phyloP scores from a whole-genome alignment of 768 basidiomycete species.

The Leccinum aurantiacum region DNA sequence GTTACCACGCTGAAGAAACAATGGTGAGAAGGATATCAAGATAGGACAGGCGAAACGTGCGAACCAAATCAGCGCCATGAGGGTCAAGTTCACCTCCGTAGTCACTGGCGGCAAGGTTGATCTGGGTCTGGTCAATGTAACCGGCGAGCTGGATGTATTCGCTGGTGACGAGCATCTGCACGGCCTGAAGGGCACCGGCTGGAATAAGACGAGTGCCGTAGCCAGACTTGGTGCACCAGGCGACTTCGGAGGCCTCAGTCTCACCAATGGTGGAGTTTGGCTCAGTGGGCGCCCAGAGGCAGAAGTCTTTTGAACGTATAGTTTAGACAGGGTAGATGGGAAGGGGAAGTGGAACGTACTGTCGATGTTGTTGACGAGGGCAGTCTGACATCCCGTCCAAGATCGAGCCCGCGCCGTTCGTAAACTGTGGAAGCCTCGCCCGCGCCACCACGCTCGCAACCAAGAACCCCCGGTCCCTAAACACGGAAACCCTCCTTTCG shows the following conservation, averaged over 20 bases:
- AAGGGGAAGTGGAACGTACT: slow-evolving; percentile 25
- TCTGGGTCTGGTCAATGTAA: slow-evolving; percentile 58
- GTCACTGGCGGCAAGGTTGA: slow-evolving; percentile 55
- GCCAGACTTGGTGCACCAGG: slow-evolving; percentile 68
- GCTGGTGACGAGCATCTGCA: slow-evolving; percentile 61
- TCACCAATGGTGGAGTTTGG: slow-evolving; percentile 58
- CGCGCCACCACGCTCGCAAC: slow-evolving; percentile 77
- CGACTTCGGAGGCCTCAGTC: slow-evolving; percentile 65
- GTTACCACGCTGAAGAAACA: slow-evolving; percentile 61
- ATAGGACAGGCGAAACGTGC: slow-evolving; percentile 18
- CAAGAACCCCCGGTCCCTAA: slow-evolving; percentile 86
- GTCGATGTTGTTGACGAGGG: slow-evolving; percentile 54
- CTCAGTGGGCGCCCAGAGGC: slow-evolving; percentile 58
- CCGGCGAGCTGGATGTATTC: slow-evolving; percentile 62
- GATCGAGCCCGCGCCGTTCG: slow-evolving; percentile 12
- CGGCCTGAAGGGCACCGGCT: slow-evolving; percentile 55
- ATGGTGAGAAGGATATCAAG: slow-evolving; percentile 14
- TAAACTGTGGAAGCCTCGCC: slow-evolving; percentile 37
- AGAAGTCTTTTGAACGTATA: slow-evolving; percentile 55
- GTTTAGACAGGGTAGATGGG: slow-evolving; percentile 21
- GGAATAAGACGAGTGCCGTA: slow-evolving; percentile 75
- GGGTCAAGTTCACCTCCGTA: slow-evolving; percentile 79
- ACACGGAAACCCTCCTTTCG: slow-evolving; percentile 85
- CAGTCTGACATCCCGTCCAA: slow-evolving; percentile 68
- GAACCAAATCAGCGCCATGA: slow-evolving; percentile 64